Evolutionary conservation across 306 rosid genomes (phyloP).

Genomic region (Prunus mira): DNA sequence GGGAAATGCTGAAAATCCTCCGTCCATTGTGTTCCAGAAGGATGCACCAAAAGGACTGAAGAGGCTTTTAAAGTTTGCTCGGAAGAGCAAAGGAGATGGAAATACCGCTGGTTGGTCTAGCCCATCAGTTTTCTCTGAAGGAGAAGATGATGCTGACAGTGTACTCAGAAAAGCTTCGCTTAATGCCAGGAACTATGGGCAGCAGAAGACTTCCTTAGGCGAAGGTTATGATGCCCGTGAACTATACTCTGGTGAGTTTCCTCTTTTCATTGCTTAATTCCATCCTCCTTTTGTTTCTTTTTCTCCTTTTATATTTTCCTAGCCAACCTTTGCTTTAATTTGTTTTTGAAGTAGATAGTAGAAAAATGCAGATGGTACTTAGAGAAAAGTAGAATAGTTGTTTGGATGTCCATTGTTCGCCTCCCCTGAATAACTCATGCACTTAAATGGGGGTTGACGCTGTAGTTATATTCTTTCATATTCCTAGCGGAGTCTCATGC

Average conservation of each 20-base stretch:
- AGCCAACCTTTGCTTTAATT: neutral
- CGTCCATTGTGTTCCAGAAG: conserved; percentile 70
- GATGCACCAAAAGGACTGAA: conserved; percentile 95
- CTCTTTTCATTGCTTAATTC: conserved; percentile 9
- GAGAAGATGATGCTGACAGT: conserved; percentile 90
- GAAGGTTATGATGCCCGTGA: conserved; percentile 54
- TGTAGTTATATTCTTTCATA: neutral
- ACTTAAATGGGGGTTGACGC: neutral
- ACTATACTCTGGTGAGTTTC: conserved; percentile 43
- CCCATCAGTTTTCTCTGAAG: conserved; percentile 94
- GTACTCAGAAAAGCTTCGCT: conserved; percentile 72
- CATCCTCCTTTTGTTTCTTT: conserved; percentile 4
- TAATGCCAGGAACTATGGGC: conserved; percentile 59
- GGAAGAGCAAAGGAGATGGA: conserved; percentile 88
- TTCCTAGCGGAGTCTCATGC: conserved; percentile 21
- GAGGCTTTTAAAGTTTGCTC: conserved; percentile 89
- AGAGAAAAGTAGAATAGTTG: neutral
- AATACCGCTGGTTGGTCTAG: conserved; percentile 77
- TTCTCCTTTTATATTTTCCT: neutral
- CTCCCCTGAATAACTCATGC: neutral
- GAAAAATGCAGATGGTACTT: neutral
- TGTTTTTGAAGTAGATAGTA: neutral
- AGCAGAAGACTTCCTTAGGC: conserved; percentile 48
- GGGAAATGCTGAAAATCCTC: conserved; percentile 96
- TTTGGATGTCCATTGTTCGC: neutral